Evolutionary conservation across 768 basidiomycete genomes (phyloP).

Genomic region (Trametes sanguinea): DNA sequence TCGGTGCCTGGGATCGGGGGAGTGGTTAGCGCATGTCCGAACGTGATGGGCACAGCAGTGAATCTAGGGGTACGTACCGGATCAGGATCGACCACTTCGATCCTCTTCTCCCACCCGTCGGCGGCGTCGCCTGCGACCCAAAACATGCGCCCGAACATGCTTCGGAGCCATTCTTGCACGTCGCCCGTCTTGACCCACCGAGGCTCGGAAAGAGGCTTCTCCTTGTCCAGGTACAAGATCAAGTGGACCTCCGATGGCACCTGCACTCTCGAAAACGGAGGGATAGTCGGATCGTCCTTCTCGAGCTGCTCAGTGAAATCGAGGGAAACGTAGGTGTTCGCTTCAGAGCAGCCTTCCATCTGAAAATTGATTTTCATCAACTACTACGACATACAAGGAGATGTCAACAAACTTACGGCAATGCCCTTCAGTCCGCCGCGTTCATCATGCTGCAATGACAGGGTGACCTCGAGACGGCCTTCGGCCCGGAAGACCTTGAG

Average conservation of each 20-base stretch:
- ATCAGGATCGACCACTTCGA: slow-evolving; percentile 91
- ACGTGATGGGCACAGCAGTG: neutral
- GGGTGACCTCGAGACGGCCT: slow-evolving; percentile 80
- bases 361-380: slow-evolving; percentile 31
- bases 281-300: slow-evolving; percentile 60
- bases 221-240: slow-evolving; percentile 79
- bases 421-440: slow-evolving; percentile 70
- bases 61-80: slow-evolving; percentile 57
- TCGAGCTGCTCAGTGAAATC: slow-evolving; percentile 47
- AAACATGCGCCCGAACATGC: slow-evolving; percentile 86
- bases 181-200: slow-evolving; percentile 97
- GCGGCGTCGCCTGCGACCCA: slow-evolving; percentile 82
- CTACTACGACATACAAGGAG: neutral
- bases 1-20: slow-evolving; percentile 66
- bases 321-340: slow-evolving; percentile 67
- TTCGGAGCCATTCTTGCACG: slow-evolving; percentile 90
- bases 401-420: slow-evolving; percentile 50
- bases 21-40: slow-evolving; percentile 3
- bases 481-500: slow-evolving; percentile 80
- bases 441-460: slow-evolving; percentile 60
- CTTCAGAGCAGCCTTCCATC: slow-evolving; percentile 76
- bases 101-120: slow-evolving; percentile 95
- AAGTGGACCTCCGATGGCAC: slow-evolving; percentile 63
- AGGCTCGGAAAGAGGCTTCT: slow-evolving; percentile 89
- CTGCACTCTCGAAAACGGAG: slow-evolving; percentile 62